A percentile compares a stretch with the other conserved stretches of the same genome.
phyloP scores from a whole-genome alignment of 345 rosid species.

The Mercurialis annua region DNA sequence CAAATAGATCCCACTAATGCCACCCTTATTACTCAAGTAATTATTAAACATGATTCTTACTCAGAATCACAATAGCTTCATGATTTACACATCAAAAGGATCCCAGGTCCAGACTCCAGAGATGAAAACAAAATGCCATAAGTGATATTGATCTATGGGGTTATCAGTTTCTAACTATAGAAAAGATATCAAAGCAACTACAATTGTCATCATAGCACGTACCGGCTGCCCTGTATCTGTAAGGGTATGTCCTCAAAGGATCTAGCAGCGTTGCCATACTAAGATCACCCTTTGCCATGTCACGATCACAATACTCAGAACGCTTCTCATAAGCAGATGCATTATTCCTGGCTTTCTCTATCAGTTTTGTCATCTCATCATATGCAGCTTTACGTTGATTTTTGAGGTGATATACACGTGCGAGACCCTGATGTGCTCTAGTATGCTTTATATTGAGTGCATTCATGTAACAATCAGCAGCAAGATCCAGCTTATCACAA shows the following conservation, averaged over 20 bases:
- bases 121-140: not conserved
- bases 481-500: constrained; percentile 84
- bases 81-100: not conserved
- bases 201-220: not conserved
- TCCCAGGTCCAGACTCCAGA: not conserved
- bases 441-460: constrained; percentile 97
- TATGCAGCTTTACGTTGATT: constrained; percentile 81
- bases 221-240: constrained; percentile 98
- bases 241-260: constrained; percentile 95
- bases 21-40: not conserved
- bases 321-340: constrained; percentile 96
- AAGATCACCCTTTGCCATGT: constrained; percentile 88
- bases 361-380: constrained; percentile 94
- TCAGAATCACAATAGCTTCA: not conserved
- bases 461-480: constrained; percentile 78
- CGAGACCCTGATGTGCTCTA: constrained; percentile 95
- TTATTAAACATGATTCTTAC: not conserved
- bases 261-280: constrained; percentile 72
- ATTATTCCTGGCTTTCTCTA: constrained; percentile 83
- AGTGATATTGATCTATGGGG: not conserved
- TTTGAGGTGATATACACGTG: constrained; percentile 82
- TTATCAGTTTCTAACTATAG: not conserved
- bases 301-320: constrained; percentile 91
- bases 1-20: not conserved
- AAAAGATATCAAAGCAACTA: not conserved